Conservation (phyloP, 805 yeast genomes). For the Lipomyces oligophaga region DNA sequence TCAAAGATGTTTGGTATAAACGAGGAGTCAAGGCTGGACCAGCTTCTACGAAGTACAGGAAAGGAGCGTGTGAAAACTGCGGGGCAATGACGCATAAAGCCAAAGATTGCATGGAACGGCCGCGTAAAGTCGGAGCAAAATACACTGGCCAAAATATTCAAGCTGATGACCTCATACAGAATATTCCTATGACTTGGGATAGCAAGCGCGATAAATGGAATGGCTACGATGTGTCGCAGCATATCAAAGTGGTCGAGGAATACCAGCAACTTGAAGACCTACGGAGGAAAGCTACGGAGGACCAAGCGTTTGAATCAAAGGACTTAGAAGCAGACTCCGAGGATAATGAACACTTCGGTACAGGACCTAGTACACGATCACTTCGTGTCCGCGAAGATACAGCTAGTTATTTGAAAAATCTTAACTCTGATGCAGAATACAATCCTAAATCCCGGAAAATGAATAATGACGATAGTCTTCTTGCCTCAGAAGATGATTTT, state of each 20-base stretch:
- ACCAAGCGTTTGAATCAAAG: slow-evolving; percentile 6
- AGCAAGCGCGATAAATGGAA: slow-evolving; percentile 77
- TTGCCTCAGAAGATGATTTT: slow-evolving; percentile 38
- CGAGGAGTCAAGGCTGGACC: slow-evolving; percentile 36
- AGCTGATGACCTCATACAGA: slow-evolving; percentile 33
- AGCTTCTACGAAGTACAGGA: slow-evolving; percentile 37
- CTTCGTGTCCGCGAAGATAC: slow-evolving; percentile 70
- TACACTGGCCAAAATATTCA: slow-evolving; percentile 36
- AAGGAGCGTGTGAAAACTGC: slow-evolving; percentile 54
- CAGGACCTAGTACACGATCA: slow-evolving; percentile 38
- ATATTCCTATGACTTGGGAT: slow-evolving; percentile 50
- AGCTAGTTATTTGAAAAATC: slow-evolving; percentile 61
- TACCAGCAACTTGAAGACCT: slow-evolving; percentile 44
- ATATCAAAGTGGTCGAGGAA: slow-evolving; percentile 47
- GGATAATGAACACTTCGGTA: slow-evolving; percentile 29
- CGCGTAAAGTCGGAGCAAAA: slow-evolving; percentile 43
- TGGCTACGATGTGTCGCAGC: slow-evolving; percentile 66
- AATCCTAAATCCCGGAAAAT: slow-evolving; percentile 38
- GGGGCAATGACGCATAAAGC: slow-evolving; percentile 50
- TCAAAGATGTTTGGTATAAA: slow-evolving; percentile 34
- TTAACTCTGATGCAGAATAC: slow-evolving; percentile 48
- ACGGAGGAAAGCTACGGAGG: slow-evolving; percentile 28
- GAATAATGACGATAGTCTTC: slow-evolving; percentile 16
- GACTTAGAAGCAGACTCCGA: slow-evolving; percentile 28
- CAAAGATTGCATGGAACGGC: slow-evolving; percentile 58